Evolutionary conservation across 179 eudicot genomes (phyloP), one percentile per base, ranked within the genome.

Genomic region (Patellifolia procumbens): DNA sequence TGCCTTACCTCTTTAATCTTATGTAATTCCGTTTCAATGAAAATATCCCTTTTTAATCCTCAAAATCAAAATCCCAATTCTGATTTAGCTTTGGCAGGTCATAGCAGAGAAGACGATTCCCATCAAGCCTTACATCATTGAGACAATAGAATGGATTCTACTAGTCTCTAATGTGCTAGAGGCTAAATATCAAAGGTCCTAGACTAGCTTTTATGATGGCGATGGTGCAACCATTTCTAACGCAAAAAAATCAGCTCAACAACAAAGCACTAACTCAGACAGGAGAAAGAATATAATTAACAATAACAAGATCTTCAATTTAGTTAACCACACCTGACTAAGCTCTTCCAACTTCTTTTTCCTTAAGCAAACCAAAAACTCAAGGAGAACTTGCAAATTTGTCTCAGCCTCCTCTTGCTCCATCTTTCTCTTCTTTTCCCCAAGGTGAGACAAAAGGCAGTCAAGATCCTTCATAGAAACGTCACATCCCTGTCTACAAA

Each of bases 361-460:
- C 81, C 80, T 87, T 65, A 94, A 76, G 79, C 88, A 86, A 61
- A 79, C 87, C 89, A 92, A 84, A 86, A 94, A 92, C 53, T 91
- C 94, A 19, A 86, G 80, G 69, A 94, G 87, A 68, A 89, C 85
- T 82, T 88, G 92, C 86, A 89, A 81, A 87, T 91, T 94, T 76
- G 90, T 87, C 75, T 92, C 94, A 73, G 91, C 91, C 88, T 94
- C 98, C 66, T 91, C 92, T 85, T 86, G 96, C 87, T 88, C 97
- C 92, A 92, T 88, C 78, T 87, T 88, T 73, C 85, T 86, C 83
- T 91, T 94, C 87, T 87, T 94, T 78, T 91, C 94, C 11, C 79
- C 72, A 73, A 94, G 89, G 42, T 92, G 83, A 84, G 83, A 76
- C 84, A 92, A 56, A 74, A 94, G 85, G 72, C 84, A 80, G 68